Evolutionary conservation across 139 green algal species (phyloP), one percentile per base, ranked within the genome.

Genomic region (Auxenochlorella pyrenoidosa): DNA sequence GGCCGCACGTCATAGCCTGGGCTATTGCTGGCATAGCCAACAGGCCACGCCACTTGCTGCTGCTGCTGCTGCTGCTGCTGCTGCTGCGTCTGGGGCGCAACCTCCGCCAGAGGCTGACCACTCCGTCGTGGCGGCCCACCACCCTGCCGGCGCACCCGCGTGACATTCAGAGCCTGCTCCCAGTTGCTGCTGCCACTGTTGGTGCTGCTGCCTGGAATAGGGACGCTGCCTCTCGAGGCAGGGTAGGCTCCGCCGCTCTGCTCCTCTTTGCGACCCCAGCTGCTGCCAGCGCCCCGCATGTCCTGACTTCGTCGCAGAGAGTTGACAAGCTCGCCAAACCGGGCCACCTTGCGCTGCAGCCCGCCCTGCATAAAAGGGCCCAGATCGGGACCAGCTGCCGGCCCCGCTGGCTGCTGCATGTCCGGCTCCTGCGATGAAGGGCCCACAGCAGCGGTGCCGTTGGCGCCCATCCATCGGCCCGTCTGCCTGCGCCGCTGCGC

Each of bases 341-440:
- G 32, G 1, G 86, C 51, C 4, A 86, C 65, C 66, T 90, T 90
- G n/a, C 51, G 44, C 43, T 84, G 79, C 60, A 90, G 43, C 43
- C 80, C 70, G 22, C 44, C 66, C 0, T 54, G 40, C 22, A 54
- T 51, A 18, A 87, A 71, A 0, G 34, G 51, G 26, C 47, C 47
- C n/a, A 70, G 36, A 47, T 38, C n/a, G 6, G 22, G 6, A 8
- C 70, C 43, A 41, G 79, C 41, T 16, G 77, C 19, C 3, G 4
- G 12, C 21, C n/a, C 68, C 21, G 70, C 47, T 54, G 82, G 44
- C n/a, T 59, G 44, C 66, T 66, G 63, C 76, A 21, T 16, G 15
- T 79, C 16, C 73, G 13, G 73, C 40, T 58, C 34, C 40, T 19
- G 38, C 2, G 54, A n/a, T n/a, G n/a, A 8, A 59, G 73, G 4